Conservation (phyloP, 768 basidiomycete species). For the Boletus huronensis region DNA sequence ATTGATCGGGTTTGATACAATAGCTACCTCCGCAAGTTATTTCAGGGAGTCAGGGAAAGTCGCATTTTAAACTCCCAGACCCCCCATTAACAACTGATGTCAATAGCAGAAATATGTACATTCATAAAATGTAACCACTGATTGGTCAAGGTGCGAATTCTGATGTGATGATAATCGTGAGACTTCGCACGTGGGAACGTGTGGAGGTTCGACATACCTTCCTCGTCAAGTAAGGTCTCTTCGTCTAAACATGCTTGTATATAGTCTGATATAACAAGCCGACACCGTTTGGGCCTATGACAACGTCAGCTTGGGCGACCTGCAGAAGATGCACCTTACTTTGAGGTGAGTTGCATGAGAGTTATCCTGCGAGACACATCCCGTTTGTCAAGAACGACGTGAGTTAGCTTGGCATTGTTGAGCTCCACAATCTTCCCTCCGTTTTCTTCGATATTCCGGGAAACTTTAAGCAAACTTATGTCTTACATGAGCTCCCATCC, state of each 20-base stretch:
- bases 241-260: constrained; percentile 81
- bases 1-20: not conserved
- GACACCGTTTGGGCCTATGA: constrained; percentile 72
- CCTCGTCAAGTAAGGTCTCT: constrained; percentile 78
- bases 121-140: not conserved
- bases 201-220: constrained; percentile 40
- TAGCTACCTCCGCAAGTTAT: not conserved
- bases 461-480: constrained; percentile 53
- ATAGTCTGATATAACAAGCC: constrained; percentile 75
- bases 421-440: constrained; percentile 73
- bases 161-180: constrained; percentile 8
- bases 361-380: constrained; percentile 71
- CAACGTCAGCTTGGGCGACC: constrained; percentile 9
- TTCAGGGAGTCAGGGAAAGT: not conserved
- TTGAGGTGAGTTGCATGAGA: constrained; percentile 66
- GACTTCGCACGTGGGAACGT: not conserved
- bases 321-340: constrained; percentile 42
- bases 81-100: not conserved
- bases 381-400: constrained; percentile 80
- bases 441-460: constrained; percentile 53
- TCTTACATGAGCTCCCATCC: not conserved
- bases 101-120: not conserved
- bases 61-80: not conserved
- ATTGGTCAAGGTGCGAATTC: constrained; percentile 26
- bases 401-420: constrained; percentile 77